Base-by-base conservation (phyloP, 352 stramenopile genomes). In the Globisporangium carolinianum region DNA sequence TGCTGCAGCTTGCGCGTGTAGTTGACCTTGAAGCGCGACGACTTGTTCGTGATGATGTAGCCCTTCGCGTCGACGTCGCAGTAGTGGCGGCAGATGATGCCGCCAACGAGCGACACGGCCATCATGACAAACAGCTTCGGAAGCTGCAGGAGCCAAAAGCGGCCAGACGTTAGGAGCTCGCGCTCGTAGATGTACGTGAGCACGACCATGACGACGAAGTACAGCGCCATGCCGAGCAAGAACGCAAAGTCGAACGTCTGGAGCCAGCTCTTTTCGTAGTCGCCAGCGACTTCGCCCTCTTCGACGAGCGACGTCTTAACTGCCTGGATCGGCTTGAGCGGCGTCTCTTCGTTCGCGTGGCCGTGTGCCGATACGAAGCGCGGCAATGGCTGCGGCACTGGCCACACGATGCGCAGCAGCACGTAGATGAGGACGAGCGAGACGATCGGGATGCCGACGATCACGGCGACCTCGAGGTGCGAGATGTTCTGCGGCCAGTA, bases 1-100 rank as follows among this genome's bases (percentile, higher is more conserved):
- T 89, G 78, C 72, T 92, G 82, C 47, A 94, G 63, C 69, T 94
- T 94, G 17, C 84, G 78, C 7, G 84, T 94, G 74, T 94, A 94
- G 73, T 94, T 94, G 56, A 94, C 84, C 66, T 94, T 94, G 73
- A 94, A 94, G 39, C 57, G 71, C 36, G 84, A 94, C 59, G 69
- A 85, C 65, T 83, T 86, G 66, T 91, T 87, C 36, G 84, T 94
- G 66, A 94, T 87, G 52, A 94, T 87, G 70, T 94, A 94, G 9
- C 82, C 84, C 53, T 81, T 79, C 36, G 84, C 75, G 55, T 94
- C 82, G 1, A 94, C 84, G 37, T 80, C 75, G 53, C 84, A 94
- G 62, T 85, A 92, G 57, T 69, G 69, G n/a, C 82, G 79, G 57
- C 84, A 94, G 50, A 94, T 75, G 36, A 92, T 69, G 5, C 84